Evolutionary conservation across 306 rosid genomes (phyloP).

Genomic region (Lathyrus oleraceus): DNA sequence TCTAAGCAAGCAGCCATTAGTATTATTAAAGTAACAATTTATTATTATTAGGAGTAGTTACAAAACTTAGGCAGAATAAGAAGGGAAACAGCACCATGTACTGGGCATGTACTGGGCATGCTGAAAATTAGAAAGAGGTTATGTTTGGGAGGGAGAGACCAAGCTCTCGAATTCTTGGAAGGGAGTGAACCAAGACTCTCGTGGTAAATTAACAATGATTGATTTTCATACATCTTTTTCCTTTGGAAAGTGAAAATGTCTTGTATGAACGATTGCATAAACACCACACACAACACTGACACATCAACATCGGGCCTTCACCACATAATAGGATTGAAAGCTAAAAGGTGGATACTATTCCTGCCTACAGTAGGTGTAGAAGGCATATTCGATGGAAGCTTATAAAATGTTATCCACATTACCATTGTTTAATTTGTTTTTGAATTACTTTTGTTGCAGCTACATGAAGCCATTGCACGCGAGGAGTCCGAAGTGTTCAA

Average conservation of each 20-base stretch:
- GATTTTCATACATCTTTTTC: neutral
- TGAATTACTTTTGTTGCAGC: slow-evolving; percentile 44
- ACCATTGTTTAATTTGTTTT: slow-evolving; percentile 15
- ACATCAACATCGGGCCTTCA: neutral
- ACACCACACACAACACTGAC: too few relatives aligned
- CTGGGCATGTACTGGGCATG: too few relatives aligned
- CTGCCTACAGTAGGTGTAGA: slow-evolving; percentile 7
- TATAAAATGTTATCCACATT: slow-evolving; percentile 8
- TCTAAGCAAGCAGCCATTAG: too few relatives aligned
- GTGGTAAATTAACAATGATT: neutral
- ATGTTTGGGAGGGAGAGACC: too few relatives aligned
- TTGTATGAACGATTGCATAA: neutral
- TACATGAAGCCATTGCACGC: slow-evolving; percentile 84
- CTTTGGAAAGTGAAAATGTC: neutral
- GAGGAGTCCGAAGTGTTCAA: slow-evolving; percentile 74
- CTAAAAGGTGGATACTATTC: neutral
- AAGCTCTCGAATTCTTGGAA: too few relatives aligned
- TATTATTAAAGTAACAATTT: too few relatives aligned
- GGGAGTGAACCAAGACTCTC: too few relatives aligned
- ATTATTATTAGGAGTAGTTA: too few relatives aligned
- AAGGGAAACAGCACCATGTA: too few relatives aligned
- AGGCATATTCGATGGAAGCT: slow-evolving; percentile 20
- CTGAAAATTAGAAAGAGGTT: too few relatives aligned
- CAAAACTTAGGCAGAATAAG: too few relatives aligned
- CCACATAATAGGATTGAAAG: slow-evolving; percentile 26